Evolutionary conservation across 345 rosid genomes (phyloP).

Genomic region (Eucalyptus fibrosa): DNA sequence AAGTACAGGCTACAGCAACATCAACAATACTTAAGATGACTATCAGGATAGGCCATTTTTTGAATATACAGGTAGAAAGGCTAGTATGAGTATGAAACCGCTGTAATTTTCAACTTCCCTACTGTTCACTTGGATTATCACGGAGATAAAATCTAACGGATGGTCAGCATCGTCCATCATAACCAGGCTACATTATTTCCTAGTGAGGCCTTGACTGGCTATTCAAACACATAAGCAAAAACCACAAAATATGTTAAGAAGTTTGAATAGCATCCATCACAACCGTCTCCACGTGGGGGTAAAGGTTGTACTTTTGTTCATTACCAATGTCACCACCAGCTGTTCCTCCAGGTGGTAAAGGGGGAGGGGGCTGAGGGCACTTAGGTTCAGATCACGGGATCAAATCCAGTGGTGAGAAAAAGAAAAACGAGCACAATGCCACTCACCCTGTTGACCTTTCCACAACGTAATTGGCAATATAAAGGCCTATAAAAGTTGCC

Average conservation of each 20-base stretch:
- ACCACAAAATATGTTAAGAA: not conserved
- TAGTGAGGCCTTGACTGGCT: not conserved
- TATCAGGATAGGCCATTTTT: not conserved
- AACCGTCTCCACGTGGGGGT: not conserved
- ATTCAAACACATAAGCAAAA: not conserved
- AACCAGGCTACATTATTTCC: not conserved
- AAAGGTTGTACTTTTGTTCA: not conserved
- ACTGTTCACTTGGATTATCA: not conserved
- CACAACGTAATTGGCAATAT: conserved; percentile 95
- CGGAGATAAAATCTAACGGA: not conserved
- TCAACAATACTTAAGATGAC: not conserved
- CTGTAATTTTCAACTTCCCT: not conserved
- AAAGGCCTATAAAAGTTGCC: conserved; percentile 98
- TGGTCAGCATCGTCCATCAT: not conserved
- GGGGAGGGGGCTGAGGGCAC: not conserved
- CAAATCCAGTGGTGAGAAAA: not conserved
- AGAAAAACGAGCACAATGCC: not conserved
- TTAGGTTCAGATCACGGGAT: not conserved
- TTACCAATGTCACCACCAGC: not conserved
- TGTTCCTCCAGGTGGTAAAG: not conserved
- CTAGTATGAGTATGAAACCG: not conserved
- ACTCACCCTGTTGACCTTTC: conserved; percentile 96
- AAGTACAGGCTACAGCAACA: not conserved
- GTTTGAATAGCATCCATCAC: not conserved
- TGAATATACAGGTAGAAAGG: not conserved